Conservation (phyloP, 306 rosid species). For the Quercus robur region DNA sequence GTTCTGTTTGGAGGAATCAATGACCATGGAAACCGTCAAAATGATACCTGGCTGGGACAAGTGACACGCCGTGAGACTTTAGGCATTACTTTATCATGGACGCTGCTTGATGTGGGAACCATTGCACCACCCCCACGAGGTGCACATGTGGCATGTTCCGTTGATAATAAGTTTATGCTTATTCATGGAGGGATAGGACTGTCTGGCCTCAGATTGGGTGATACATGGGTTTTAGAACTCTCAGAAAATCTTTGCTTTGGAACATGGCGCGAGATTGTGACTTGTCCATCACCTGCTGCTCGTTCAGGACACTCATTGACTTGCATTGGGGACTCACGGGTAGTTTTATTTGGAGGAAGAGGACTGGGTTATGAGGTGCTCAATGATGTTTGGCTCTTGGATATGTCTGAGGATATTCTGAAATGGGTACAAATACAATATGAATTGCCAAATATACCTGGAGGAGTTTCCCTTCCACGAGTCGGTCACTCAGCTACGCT, state of each 20-base stretch:
- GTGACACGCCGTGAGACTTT: constrained; percentile 45
- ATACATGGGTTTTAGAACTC: constrained; percentile 83
- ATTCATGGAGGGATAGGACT: constrained; percentile 87
- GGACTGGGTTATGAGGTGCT: constrained; percentile 80
- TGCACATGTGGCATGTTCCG: constrained; percentile 79
- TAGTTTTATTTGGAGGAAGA: constrained; percentile 85
- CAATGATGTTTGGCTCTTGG: constrained; percentile 82
- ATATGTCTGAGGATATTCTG: constrained; percentile 30
- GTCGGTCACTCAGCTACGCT: constrained; percentile 88
- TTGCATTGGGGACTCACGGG: constrained; percentile 50
- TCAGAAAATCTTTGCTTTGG: constrained; percentile 57
- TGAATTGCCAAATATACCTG: constrained; percentile 52
- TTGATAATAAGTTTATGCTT: constrained; percentile 70
- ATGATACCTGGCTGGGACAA: constrained; percentile 86
- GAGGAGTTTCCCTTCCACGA: constrained; percentile 74
- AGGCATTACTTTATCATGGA: constrained; percentile 66
- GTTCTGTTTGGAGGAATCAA: constrained; percentile 93
- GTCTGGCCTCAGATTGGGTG: constrained; percentile 63
- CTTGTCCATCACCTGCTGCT: constrained; percentile 76
- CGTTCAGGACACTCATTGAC: constrained; percentile 93
- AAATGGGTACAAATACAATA: constrained; percentile 66
- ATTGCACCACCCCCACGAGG: constrained; percentile 71
- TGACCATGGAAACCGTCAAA: constrained; percentile 83
- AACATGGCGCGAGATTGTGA: constrained; percentile 60
- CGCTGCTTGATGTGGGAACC: constrained; percentile 55